Evolutionary conservation across 2,329 filamentous ascomycete species (phyloP), one percentile per base, ranked within the genome.

Genomic region (Trichoderma asperellum): DNA sequence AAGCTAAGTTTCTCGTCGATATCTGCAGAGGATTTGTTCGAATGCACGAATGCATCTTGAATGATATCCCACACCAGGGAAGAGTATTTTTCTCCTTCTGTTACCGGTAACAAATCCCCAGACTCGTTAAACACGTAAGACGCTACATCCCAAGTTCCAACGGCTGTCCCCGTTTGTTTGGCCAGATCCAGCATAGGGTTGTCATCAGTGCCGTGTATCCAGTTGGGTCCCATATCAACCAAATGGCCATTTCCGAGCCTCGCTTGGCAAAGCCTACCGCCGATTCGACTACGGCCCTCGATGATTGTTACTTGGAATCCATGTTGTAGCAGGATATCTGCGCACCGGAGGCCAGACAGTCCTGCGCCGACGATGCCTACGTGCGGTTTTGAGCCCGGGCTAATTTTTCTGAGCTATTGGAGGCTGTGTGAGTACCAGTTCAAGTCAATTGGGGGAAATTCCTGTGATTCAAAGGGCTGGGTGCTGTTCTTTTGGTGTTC

Each of bases 161-260:
- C 76, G 0, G 77, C 74, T 0, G 86, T 92, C 1, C 83, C 80
- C 0, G 89, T 92, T 71, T 86, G 81, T 72, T 84, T 86, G 14
- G 89, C 90, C 21, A 93, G 81, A 55, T 91, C 87, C 49, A 90
- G 77, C 18, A 93, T 91, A 0, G 91, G 89, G 74, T 93, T 94
- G 71, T 89, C 83, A 0, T 87, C 82, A 6, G 89, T 92, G 40
- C 91, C 91, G 70, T 94, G 91, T 63, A 94, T 92, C 91, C 91
- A 94, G 74, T 93, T 94, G n/a, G 91, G 89, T 0, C 91, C 91
- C 37, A 86, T 78, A 72, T 89, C 87, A n/a, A 87, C 83, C 8
- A 83, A 72, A 35, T 81, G 79, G 0, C 84, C 84, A 49, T 84
- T 85, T 14, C 80, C 78, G 4, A 89, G 79, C 27, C 75, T 77